A percentile compares a stretch with the other conserved stretches of the same genome.
These are phyloP conservation scores for Nyssa sinensis DNA, from an alignment of 148 eudicot species.

Conservation along the genomic window DNA sequence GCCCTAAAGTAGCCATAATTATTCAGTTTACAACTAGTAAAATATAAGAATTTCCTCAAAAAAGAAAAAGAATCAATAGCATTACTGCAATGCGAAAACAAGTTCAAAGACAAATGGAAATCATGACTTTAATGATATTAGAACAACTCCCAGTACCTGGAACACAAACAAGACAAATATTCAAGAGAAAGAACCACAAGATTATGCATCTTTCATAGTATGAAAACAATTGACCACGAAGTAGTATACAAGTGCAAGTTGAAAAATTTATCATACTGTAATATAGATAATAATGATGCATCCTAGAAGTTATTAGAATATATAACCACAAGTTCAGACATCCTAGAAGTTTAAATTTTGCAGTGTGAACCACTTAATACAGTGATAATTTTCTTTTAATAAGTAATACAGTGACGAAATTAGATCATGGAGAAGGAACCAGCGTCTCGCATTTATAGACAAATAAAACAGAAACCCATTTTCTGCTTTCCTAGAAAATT, in stretches of 20 bases:
- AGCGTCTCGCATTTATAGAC: no score
- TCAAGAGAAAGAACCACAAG: not conserved
- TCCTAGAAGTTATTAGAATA: no score
- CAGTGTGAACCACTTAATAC: no score
- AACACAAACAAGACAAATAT: not conserved
- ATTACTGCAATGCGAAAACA: not conserved
- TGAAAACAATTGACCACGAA: not conserved
- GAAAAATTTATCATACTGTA: no score
- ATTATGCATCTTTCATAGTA: not conserved
- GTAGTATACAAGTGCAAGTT: not conserved
- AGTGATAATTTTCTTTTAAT: no score
- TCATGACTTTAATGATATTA: not conserved
- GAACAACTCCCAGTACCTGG: not conserved
- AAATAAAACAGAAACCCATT: no score
- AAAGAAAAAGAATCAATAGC: not conserved
- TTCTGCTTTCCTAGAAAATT: no score
- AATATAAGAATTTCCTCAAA: not conserved
- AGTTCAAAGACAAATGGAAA: not conserved
- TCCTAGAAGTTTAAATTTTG: no score
- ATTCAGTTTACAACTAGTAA: not conserved
- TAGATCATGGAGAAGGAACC: no score
- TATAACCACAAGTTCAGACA: no score
- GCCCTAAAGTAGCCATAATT: not conserved
- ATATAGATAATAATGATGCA: no score
- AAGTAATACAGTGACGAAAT: no score